phyloP scores from a whole-genome alignment of 306 rosid genomes.

The Sicyos baderoa region DNA sequence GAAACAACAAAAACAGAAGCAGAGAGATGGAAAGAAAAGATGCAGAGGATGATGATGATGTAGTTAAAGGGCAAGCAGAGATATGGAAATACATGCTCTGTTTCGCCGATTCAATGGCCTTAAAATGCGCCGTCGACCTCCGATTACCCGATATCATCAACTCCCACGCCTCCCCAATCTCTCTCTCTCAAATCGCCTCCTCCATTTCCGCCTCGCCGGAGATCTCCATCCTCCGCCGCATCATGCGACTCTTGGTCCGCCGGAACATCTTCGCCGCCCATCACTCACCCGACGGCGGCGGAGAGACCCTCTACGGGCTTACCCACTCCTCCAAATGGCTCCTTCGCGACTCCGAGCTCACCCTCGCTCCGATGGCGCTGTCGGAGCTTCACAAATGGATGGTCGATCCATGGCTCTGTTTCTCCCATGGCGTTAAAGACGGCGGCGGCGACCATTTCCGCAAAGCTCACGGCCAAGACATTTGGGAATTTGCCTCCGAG shows the following conservation, averaged over 20 bases:
- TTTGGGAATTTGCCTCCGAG: slow-evolving; percentile 26
- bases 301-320: slow-evolving; percentile 21
- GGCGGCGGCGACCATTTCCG: slow-evolving; percentile 24
- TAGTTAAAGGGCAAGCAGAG: slow-evolving; percentile 33
- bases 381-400: slow-evolving; percentile 20
- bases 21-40: slow-evolving; percentile 19
- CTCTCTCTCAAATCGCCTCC: slow-evolving; percentile 28
- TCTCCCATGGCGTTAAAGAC: slow-evolving; percentile 26
- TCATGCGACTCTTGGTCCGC: slow-evolving; percentile 31
- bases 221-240: slow-evolving; percentile 28
- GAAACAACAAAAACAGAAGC: neutral
- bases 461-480: slow-evolving; percentile 25
- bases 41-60: slow-evolving; percentile 14
- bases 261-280: slow-evolving; percentile 25
- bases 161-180: slow-evolving; percentile 23
- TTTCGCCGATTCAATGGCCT: slow-evolving; percentile 35
- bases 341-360: slow-evolving; percentile 14
- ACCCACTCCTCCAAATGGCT: slow-evolving; percentile 27
- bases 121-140: slow-evolving; percentile 37
- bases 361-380: slow-evolving; percentile 14
- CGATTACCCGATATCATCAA: slow-evolving; percentile 34
- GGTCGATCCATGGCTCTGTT: slow-evolving; percentile 26
- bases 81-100: slow-evolving; percentile 35
- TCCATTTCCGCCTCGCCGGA: slow-evolving; percentile 24
- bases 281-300: slow-evolving; percentile 18